Evolutionary conservation across 352 stramenopile genomes (phyloP).

Genomic region (Phytophthora sp.): DNA sequence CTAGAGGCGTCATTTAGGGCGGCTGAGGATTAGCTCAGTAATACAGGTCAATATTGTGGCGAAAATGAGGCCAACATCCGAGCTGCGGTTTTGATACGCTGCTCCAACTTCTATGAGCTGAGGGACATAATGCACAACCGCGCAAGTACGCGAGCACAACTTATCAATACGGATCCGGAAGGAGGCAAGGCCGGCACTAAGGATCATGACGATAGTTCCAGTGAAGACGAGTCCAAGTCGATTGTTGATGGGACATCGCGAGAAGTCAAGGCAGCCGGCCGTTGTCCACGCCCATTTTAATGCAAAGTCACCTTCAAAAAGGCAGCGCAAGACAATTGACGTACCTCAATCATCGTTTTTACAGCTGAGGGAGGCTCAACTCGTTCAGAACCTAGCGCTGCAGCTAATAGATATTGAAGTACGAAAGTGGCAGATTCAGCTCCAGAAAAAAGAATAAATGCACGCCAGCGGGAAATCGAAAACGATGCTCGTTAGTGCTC

Average conservation of each 20-base stretch:
- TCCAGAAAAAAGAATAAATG: constrained; percentile 11
- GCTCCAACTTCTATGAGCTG: constrained; percentile 17
- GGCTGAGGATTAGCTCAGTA: constrained; percentile 3
- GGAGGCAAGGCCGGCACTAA: neutral
- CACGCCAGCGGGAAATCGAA: neutral
- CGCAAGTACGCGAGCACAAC: constrained; percentile 3
- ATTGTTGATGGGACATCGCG: too few species aligned
- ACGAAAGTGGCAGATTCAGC: neutral
- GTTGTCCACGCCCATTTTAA: constrained; percentile 1
- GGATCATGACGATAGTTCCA: neutral
- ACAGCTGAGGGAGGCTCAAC: constrained; percentile 1
- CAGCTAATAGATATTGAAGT: constrained; percentile 1
- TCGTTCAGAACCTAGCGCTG: neutral
- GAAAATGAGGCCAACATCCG: constrained; percentile 1
- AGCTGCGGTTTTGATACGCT: neutral
- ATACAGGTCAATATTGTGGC: constrained; percentile 1
- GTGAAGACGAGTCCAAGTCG: neutral
- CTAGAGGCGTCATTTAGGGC: neutral
- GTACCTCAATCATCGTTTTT: neutral
- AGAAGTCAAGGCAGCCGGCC: too few species aligned
- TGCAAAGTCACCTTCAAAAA: constrained; percentile 1
- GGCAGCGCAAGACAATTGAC: neutral
- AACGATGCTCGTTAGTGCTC: constrained; percentile 8
- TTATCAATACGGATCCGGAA: constrained; percentile 7
- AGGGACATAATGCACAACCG: constrained; percentile 10